Evolutionary conservation across 1,139 yeast genomes (phyloP), one percentile per base, ranked within the genome.

Genomic region (Pichia sp.): DNA sequence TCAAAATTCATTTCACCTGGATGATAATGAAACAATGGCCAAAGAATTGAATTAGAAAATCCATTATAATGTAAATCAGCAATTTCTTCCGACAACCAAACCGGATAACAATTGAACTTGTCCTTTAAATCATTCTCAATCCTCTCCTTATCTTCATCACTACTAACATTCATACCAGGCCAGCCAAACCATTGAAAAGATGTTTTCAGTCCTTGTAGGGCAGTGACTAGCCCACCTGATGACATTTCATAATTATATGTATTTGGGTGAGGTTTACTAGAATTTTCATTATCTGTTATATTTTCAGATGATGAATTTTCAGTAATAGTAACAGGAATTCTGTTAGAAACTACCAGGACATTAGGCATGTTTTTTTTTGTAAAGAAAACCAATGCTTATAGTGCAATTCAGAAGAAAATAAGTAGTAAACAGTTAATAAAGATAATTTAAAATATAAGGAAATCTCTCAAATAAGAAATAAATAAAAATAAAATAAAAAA

Each of bases 1-100:
- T 94, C 98, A 64, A 94, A 94, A 65, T 87, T 89, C 86, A 94
- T 94, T 68, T 94, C 99, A 53, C 98, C 98, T 0, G 99, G 98
- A 64, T 94, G 98, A 68, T 94, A 94, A 66, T 94, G 99, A 71
- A 94, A 94, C 53, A 94, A 70, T 1, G 99, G 99, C 99, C 99
- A 94, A 55, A 94, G 72, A 55, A 94, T 94, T 34, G 81, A 75
- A 67, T 92, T 94, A 52, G 90, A 81, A 66, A 94, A 94, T 42
- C 98, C 98, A 66, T 94, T 94, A 70, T 94, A 94, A 69, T 92
- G 97, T 58, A 92, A 74, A 60, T 92, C 98, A 1, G 98, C 97
- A 57, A 92, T 74, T 54, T 85, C 86, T 61, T 92, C 97, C 55
- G 81, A 76, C 52, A 94, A 66, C 69, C 84, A 94, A 46, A 94